Evolutionary conservation across 768 basidiomycete genomes (phyloP), one percentile per base, ranked within the genome.

Genomic region (Trametes sanguinea): DNA sequence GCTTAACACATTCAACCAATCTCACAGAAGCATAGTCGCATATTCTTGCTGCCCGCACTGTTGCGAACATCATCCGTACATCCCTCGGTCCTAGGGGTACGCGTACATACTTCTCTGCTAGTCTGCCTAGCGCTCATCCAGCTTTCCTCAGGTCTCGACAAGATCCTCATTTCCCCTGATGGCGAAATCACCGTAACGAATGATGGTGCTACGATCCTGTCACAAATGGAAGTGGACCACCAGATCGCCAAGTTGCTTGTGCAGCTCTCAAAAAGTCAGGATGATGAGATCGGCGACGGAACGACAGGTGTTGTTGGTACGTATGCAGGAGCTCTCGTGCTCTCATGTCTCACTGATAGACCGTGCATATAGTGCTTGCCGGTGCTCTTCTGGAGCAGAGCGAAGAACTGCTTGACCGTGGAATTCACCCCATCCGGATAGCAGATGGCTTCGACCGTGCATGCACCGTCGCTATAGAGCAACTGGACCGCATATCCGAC

Each of bases 131-230:
- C 32, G 10, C 44, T 51, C 43, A 53, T 29, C 40, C 35, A 16
- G 42, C 14, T 51, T 22, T 7, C 29, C 14, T 14, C 64, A 96
- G 94, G 96, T 46, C 85, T 98, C 51, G 93, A 95, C 81, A 95
- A 95, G 83, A 94, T 95, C 70, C 83, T 95, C 68, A 94, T 95
- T 67, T 94, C 92, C 32, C 89, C 95, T 22, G 97, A 98, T 80
- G 97, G 97, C 51, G 97, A 99, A 70, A 98, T 99, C 71, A 98
- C 95, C 35, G 96, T 98, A 40, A 98, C 97, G 13, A 99, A 99
- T 76, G 97, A 99, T 76, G 97, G 97, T 52, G 97, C 97, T 6
- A 99, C 97, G 27, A 99, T 99, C 68, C 81, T 99, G 59, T 86
- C 94, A 27, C 96, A 98, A 80, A 98, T 99, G 95, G 94, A 97